Percentiles rank a stretch among this genome's conserved stretches.
These are phyloP conservation scores for Peniophora sp. DNA, from an alignment of 1,284 basidiomycete species.

Conservation along the genomic window DNA sequence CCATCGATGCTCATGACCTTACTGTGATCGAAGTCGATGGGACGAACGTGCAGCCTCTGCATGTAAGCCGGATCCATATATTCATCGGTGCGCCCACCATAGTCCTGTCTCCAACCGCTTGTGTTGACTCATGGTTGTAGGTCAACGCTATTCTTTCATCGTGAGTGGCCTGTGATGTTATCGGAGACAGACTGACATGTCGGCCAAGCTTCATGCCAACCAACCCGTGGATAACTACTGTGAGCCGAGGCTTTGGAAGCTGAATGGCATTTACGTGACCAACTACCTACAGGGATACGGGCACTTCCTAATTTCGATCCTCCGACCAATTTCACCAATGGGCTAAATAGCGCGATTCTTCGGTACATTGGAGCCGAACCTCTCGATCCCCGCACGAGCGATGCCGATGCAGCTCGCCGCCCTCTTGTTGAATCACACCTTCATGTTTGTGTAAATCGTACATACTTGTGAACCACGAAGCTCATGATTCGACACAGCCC, in stretches of 20 bases:
- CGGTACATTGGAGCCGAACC: slow-evolving; percentile 31
- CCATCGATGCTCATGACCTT: slow-evolving; percentile 39
- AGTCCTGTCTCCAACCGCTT: background rate
- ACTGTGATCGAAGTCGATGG: slow-evolving; percentile 49
- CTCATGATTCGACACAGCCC: background rate
- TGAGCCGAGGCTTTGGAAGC: background rate
- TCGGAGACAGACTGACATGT: slow-evolving; percentile 21
- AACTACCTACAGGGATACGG: slow-evolving; percentile 18
- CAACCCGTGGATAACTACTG: slow-evolving; percentile 35
- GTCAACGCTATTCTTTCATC: slow-evolving; percentile 27
- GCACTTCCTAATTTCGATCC: slow-evolving; percentile 9
- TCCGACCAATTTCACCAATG: slow-evolving; percentile 14
- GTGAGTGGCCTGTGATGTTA: slow-evolving; percentile 9
- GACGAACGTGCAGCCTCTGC: slow-evolving; percentile 26
- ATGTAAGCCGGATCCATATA: background rate
- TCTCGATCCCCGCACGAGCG: slow-evolving; percentile 32
- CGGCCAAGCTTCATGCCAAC: slow-evolving; percentile 28
- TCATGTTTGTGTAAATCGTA: slow-evolving; percentile 8
- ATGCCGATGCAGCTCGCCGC: slow-evolving; percentile 29
- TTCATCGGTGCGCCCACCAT: slow-evolving; percentile 14
- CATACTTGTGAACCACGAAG: slow-evolving; percentile 1
- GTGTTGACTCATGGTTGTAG: slow-evolving; percentile 10
- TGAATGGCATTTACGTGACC: background rate
- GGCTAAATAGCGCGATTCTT: slow-evolving; percentile 28
- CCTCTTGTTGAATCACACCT: slow-evolving; percentile 22